phyloP scores from a whole-genome alignment of 1,284 basidiomycete genomes.

The Trichosporon asahii region DNA sequence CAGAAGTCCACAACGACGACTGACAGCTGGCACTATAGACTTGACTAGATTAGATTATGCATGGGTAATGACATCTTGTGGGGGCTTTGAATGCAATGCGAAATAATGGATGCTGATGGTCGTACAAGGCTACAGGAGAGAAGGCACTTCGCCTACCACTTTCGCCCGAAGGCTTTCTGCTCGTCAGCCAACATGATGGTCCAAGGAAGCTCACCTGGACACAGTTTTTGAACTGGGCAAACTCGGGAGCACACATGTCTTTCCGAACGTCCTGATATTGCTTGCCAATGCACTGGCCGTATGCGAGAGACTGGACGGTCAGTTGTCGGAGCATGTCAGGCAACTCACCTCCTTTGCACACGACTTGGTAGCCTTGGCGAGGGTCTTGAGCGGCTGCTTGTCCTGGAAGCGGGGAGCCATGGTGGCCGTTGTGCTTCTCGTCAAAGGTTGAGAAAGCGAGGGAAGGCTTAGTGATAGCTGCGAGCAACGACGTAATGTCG shows the following conservation, averaged over 20 bases:
- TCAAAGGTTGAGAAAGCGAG: not conserved
- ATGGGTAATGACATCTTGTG: slow-evolving; percentile 10
- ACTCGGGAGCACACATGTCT: slow-evolving; percentile 53
- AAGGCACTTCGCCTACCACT: slow-evolving; percentile 34
- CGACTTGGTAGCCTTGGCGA: slow-evolving; percentile 43
- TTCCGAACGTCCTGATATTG: slow-evolving; percentile 52
- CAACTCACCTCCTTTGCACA: slow-evolving; percentile 46
- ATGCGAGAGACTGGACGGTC: slow-evolving; percentile 47
- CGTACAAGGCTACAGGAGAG: not conserved
- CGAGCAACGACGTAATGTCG: not conserved
- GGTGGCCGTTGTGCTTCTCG: not conserved
- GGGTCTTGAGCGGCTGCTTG: slow-evolving; percentile 44
- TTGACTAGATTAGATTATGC: slow-evolving; percentile 16
- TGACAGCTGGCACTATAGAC: not conserved
- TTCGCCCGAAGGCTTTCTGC: slow-evolving; percentile 45
- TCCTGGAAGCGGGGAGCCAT: slow-evolving; percentile 41
- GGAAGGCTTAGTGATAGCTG: not conserved
- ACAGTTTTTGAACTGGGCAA: slow-evolving; percentile 53
- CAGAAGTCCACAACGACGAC: slow-evolving; percentile 11
- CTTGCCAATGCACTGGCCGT: slow-evolving; percentile 53
- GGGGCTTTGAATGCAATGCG: not conserved
- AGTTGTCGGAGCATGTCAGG: no score
- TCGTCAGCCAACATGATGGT: not conserved
- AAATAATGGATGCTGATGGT: not conserved
- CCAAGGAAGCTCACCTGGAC: slow-evolving; percentile 45